Percentiles rank a stretch among this genome's conserved stretches.
Evolutionary conservation across 1,284 basidiomycete species (phyloP).

Genomic region (Chiua sp.): DNA sequence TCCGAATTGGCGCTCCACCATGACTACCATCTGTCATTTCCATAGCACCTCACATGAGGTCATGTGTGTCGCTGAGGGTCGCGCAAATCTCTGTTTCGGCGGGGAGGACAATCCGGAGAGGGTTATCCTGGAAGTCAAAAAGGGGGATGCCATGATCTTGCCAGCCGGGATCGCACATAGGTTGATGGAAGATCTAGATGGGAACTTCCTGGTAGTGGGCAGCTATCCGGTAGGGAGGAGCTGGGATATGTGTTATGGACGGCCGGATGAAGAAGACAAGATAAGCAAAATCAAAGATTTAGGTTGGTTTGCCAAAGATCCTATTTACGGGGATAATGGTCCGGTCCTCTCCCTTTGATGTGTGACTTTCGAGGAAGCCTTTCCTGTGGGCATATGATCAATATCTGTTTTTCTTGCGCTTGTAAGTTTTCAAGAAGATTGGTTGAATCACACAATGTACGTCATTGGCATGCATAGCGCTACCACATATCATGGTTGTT

Average conservation of each 20-base stretch:
- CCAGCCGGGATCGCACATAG: slow-evolving; percentile 1
- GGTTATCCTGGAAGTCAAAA: background rate
- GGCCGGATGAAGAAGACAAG: background rate
- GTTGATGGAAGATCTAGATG: background rate
- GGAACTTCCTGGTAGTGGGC: background rate
- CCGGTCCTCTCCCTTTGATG: background rate
- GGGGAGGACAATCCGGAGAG: slow-evolving; percentile 1
- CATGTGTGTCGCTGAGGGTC: background rate
- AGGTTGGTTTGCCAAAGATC: slow-evolving; percentile 1
- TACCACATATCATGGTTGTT: too few relatives aligned
- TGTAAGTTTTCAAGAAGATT: too few relatives aligned
- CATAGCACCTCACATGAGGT: background rate
- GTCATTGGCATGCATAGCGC: too few relatives aligned
- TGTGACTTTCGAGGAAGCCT: too few relatives aligned
- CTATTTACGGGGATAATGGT: slow-evolving; percentile 1
- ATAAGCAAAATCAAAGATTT: background rate
- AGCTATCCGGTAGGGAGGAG: background rate
- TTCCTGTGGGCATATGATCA: too few relatives aligned
- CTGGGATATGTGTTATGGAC: background rate
- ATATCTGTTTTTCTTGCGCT: too few relatives aligned
- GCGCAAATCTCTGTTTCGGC: slow-evolving; percentile 1
- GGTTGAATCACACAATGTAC: too few relatives aligned
- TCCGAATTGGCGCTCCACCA: too few relatives aligned
- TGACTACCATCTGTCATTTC: too few relatives aligned
- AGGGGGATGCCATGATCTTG: slow-evolving; percentile 2